Evolutionary conservation across 2,329 filamentous ascomycete genomes (phyloP), one percentile per base, ranked within the genome.

Genomic region (Aureobasidium subglaciale): DNA sequence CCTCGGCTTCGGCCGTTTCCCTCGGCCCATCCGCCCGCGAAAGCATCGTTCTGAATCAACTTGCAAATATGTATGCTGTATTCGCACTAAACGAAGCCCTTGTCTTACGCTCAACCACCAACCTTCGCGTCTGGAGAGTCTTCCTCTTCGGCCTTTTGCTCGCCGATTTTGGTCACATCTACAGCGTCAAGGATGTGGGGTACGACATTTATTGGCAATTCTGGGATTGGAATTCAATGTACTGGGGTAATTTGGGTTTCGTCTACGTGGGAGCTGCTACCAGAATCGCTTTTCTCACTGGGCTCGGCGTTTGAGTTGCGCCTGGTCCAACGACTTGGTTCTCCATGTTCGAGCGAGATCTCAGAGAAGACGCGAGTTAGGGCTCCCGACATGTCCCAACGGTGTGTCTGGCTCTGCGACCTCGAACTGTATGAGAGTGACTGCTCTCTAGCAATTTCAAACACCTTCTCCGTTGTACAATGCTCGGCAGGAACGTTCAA

Each of bases 21-120:
- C 53, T 60, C 40, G 58, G 55, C 6, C 81, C 86, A 1, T 71
- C 79, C 32, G 78, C 77, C 37, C 86, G 85, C 1, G 79, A 81
- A 9, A 61, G 55, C 57, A 81, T 90, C 57, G 82, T 83, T 37
- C 75, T 91, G 63, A 82, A 83, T 16, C 88, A 92, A 71, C 79
- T 92, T 29, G 86, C 85, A 40, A 91, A 90, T 70, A 75, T 91
- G 59, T 92, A 91, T 71, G 70, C 91, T 35, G 79, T 88, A 57
- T 88, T 91, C 69, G 82, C 86, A 55, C 71, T 92, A 64, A 89
- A 87, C 71, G 87, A 93, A 71, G 86, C 86, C 2, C 71, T 90
- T 22, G 84, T 92, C 11, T 77, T 92, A 60, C 83, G 88, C 38
- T 77, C 80, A 15, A 88, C 87, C 6, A 73, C 74, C 48, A 84